Base-by-base conservation (phyloP, 2,329 filamentous ascomycete species). In the Raffaelea albimanens region DNA sequence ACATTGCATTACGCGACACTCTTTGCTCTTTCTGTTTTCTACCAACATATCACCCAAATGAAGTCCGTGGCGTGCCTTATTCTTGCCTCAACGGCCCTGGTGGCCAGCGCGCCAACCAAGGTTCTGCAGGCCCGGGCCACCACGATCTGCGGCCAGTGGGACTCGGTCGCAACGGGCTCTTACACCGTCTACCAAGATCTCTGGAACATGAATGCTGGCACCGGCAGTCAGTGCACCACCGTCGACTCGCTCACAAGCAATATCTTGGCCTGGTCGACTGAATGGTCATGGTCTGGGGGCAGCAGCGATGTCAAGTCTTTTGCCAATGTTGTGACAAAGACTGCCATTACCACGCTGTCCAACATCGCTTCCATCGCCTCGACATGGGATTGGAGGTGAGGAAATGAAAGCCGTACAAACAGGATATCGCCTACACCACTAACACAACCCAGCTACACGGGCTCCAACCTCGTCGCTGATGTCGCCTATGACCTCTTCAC, bases 401-500 rank as follows among this genome's bases (percentile, higher is more conserved):
- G 19, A 41, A 9, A 20, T 34, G 31, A 10, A 20, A 23, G 16
- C 34, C 22, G 33, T 4, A 34, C 22, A 9, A 20, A 43, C 13
- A 38, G n/a, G n/a, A n/a, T n/a, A n/a, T n/a, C n/a, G 4, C 3
- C 25, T 22, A 21, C n/a, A 13, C 31, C 11, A 22, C 34, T 33
- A 18, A 44, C 31, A 16, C 21, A 9, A 10, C 4, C 14, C 71
- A 61, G 57, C 41, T 65, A 66, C 52, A 55, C 55, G 16, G 63
- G 63, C 31, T 56, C 36, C 19, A 55, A 57, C 40, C 48, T 66
- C 45, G 65, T 79, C 22, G 71, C 75, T 36, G 68, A 82, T 56
- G 78, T 83, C 2, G 65, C 77, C 14, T 82, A 81, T 58, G 77
- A 82, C 59, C 61, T 82, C 38, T 82, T 81, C 67, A 77, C 78